Evolutionary conservation across 768 basidiomycete genomes (phyloP).

Genomic region (Naganishia randhawae): DNA sequence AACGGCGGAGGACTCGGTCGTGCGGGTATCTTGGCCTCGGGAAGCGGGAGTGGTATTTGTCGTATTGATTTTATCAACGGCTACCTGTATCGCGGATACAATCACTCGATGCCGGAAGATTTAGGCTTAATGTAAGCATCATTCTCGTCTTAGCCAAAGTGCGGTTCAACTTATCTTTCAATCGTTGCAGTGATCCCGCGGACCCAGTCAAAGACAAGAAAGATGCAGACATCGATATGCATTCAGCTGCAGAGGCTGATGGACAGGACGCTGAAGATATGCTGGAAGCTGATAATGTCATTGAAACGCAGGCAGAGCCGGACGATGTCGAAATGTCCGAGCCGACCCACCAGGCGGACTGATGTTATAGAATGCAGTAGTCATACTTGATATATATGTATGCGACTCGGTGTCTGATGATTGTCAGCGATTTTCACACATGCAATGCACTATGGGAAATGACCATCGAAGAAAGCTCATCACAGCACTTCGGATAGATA

Average conservation of each 20-base stretch:
- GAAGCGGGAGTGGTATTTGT: constrained; percentile 78
- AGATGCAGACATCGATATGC: neutral
- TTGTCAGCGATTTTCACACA: too few species aligned
- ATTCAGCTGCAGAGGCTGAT: neutral
- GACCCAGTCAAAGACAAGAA: neutral
- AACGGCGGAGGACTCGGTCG: constrained; percentile 63
- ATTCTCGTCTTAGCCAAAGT: neutral
- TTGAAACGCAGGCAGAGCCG: neutral
- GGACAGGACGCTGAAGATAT: neutral
- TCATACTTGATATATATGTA: too few species aligned
- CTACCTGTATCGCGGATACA: constrained; percentile 8
- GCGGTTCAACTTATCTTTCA: neutral
- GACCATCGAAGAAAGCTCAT: too few species aligned
- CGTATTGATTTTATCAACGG: constrained; percentile 77
- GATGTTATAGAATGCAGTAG: too few species aligned
- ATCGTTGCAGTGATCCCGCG: neutral
- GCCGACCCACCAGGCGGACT: neutral
- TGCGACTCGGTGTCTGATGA: too few species aligned
- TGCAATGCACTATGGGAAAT: too few species aligned
- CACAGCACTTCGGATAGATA: too few species aligned
- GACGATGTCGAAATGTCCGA: neutral
- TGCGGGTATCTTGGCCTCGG: constrained; percentile 65
- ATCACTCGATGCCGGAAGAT: constrained; percentile 7
- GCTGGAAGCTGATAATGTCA: neutral
- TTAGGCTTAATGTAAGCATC: constrained; percentile 9